Base-by-base conservation (phyloP, 352 stramenopile species). In the Saprolegnia parasitica region DNA sequence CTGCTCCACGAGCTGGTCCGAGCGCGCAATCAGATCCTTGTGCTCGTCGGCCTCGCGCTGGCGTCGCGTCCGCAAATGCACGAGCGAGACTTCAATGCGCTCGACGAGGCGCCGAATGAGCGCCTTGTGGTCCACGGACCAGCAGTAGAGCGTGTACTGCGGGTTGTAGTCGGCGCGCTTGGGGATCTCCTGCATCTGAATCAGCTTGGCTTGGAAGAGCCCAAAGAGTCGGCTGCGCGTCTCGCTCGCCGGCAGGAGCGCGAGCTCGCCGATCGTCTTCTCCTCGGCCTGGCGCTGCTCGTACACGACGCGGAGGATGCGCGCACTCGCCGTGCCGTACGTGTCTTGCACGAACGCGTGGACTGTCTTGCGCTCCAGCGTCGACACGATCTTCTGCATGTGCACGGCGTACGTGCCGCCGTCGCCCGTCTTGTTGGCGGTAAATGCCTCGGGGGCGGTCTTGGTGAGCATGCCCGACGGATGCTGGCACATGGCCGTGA, bases 401-500 rank as follows among this genome's bases (percentile, higher is more conserved):
- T 96, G 87, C 35, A 96, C 86, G 24, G 90, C 86, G 67, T 94
- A 96, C 68, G 91, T 86, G n/a, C 87, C 87, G 21, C 87, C 87
- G 47, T 96, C 87, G 42, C 83, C 81, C 15, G 78, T 82, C 26
- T 81, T 65, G 66, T 93, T 81, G 26, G 29, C 29, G 29, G 29
- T 5, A 61, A 91, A 90, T 49, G 76, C 64, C 64, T 96, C 86
- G 35, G 84, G 71, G 23, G 81, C 78, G 4, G 88, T 81, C 71
- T 94, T 94, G 73, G 90, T 87, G 55, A 96, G 74, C 87, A 96
- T 96, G 18, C 86, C 87, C 10, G 86, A 93, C 75, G 92, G 91
- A 77, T 96, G 85, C 46, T 85, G 85, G 64, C 86, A 94, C 87
- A 96, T 96, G 71, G 92, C 85, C 62, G 84, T 89, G 65, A 96